Conservation (phyloP, 345 rosid species). For the Cardamine occulta region DNA sequence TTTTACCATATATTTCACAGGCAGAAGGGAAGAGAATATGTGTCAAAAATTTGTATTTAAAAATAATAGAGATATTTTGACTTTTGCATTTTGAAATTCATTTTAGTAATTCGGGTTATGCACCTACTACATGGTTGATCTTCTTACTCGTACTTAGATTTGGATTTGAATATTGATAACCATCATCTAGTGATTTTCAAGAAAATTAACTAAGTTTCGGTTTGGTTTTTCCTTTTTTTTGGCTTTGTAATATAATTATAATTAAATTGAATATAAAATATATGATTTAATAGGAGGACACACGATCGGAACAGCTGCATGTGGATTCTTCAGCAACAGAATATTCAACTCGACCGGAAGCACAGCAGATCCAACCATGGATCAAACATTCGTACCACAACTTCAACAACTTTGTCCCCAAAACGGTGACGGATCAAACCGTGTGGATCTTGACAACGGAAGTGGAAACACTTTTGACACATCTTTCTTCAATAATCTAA, state of each 20-base stretch:
- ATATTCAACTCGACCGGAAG: constrained; percentile 43
- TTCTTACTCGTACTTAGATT: neutral
- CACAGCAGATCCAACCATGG: constrained; percentile 51
- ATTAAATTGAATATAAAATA: constrained; percentile 7
- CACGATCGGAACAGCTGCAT: constrained; percentile 56
- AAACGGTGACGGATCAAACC: constrained; percentile 41
- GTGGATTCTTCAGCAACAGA: constrained; percentile 47
- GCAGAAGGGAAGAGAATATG: no score
- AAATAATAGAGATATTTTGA: neutral
- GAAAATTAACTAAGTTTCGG: neutral
- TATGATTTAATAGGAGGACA: constrained; percentile 51
- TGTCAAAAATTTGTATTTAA: no score
- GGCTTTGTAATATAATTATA: neutral
- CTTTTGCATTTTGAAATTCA: neutral
- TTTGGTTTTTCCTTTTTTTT: neutral
- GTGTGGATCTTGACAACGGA: constrained; percentile 50
- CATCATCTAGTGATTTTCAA: neutral
- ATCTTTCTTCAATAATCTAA: constrained; percentile 49
- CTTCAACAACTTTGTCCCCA: constrained; percentile 47
- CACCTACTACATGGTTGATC: neutral
- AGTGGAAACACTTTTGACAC: constrained; percentile 49
- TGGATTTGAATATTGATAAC: neutral
- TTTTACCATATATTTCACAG: no score
- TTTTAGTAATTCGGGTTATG: neutral
- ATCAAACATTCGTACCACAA: constrained; percentile 42